These are phyloP conservation scores for Diplodia seriata DNA, from an alignment of 2,329 filamentous ascomycete genomes.

Conservation along the genomic window DNA sequence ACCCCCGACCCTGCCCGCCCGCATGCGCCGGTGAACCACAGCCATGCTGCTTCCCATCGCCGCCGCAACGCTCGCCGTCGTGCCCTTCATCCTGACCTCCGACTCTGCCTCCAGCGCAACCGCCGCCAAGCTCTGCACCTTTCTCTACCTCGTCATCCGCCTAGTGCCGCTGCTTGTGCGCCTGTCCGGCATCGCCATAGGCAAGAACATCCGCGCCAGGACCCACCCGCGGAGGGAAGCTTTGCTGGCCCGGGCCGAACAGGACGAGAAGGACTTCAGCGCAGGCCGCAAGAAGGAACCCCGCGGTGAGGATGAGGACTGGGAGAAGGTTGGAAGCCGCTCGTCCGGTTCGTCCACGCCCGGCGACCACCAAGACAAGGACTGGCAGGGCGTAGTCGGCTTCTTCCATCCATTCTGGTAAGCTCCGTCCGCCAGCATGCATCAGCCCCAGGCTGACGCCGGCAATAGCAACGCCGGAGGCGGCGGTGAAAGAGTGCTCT, in stretches of 20 bases:
- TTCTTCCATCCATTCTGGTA: slow-evolving; percentile 99
- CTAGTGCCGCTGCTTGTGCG: slow-evolving; percentile 42
- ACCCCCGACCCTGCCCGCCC: slow-evolving; percentile 4
- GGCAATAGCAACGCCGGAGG: slow-evolving; percentile 85
- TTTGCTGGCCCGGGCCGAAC: slow-evolving; percentile 43
- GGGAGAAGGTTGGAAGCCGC: slow-evolving; percentile 71
- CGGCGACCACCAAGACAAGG: slow-evolving; percentile 56
- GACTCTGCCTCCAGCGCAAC: slow-evolving; percentile 21
- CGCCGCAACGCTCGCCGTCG: slow-evolving; percentile 34
- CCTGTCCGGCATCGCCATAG: slow-evolving; percentile 41
- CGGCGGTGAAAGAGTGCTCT: slow-evolving; percentile 92
- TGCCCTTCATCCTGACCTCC: slow-evolving; percentile 40
- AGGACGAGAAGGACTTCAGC: slow-evolving; percentile 39
- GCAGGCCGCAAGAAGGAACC: slow-evolving; percentile 37
- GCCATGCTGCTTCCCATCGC: slow-evolving; percentile 35
- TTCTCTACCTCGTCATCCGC: slow-evolving; percentile 36
- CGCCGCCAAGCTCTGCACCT: slow-evolving; percentile 28
- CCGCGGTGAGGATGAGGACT: slow-evolving; percentile 65
- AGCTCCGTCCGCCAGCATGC: slow-evolving; percentile 4
- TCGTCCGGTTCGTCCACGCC: slow-evolving; percentile 55
- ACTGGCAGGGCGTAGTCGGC: slow-evolving; percentile 86
- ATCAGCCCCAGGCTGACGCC: slow-evolving; percentile 37
- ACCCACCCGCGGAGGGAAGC: slow-evolving; percentile 45
- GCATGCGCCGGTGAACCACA: slow-evolving; percentile 28
- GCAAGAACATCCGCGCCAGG: slow-evolving; percentile 42